Percentiles rank a stretch among this genome's conserved stretches.
Evolutionary conservation across 139 green algal genomes (phyloP).

Genomic region (Chlamydomonas applanata): DNA sequence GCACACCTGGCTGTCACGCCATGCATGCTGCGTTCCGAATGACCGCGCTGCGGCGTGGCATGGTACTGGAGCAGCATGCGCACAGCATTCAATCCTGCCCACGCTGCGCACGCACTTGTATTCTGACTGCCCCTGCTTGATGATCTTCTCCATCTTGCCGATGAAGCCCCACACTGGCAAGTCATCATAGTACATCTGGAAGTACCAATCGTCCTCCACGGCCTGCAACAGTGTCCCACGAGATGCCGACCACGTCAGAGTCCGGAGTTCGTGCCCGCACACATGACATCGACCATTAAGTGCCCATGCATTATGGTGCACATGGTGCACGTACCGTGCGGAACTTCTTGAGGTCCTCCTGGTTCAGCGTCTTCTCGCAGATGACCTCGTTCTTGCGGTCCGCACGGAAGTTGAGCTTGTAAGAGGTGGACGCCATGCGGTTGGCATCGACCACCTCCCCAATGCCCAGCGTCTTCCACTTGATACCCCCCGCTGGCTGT

Average conservation of each 20-base stretch:
- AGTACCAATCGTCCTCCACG: conserved; percentile 68
- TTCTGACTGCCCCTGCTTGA: conserved; percentile 27
- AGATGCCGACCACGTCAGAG: too few relatives aligned
- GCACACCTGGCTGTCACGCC: not conserved
- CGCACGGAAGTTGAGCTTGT: conserved; percentile 79
- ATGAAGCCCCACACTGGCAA: conserved; percentile 96
- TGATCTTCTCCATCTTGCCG: conserved; percentile 66
- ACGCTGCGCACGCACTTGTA: conserved; percentile 11
- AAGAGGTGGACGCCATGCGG: conserved; percentile 81
- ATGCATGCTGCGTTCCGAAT: not conserved
- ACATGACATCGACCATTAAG: not conserved
- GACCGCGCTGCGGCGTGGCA: not conserved
- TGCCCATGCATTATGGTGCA: conserved; percentile 23
- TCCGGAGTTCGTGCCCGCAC: too few relatives aligned
- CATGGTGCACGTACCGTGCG: conserved; percentile 45
- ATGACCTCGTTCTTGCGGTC: conserved; percentile 73
- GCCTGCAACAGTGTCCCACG: too few relatives aligned
- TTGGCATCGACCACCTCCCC: conserved; percentile 78
- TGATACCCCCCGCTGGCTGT: conserved; percentile 54
- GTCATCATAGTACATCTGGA: conserved; percentile 90
- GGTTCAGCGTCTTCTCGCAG: conserved; percentile 70
- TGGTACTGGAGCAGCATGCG: too few relatives aligned
- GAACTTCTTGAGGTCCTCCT: conserved; percentile 82
- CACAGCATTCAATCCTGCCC: too few relatives aligned
- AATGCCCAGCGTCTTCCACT: conserved; percentile 85